Evolutionary conservation across 2,329 filamentous ascomycete genomes (phyloP).

Genomic region (Sporothrix euskadiensis): DNA sequence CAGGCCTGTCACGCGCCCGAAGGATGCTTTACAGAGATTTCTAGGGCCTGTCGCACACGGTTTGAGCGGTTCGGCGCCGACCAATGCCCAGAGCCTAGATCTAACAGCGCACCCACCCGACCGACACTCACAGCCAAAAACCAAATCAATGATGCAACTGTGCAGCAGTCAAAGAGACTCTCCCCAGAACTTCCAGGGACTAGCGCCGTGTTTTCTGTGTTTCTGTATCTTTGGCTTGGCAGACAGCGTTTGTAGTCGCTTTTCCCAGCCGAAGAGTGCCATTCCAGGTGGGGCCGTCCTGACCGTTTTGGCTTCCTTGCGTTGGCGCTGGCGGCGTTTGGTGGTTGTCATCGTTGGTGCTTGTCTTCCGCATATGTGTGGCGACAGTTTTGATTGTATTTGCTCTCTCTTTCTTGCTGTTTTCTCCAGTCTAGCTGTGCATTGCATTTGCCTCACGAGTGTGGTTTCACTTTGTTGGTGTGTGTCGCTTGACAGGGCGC

Average conservation of each 20-base stretch:
- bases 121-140: not conserved
- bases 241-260: not conserved
- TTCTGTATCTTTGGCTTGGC: not conserved
- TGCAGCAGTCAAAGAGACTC: not conserved
- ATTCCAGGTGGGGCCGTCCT: not conserved
- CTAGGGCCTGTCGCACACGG: no score
- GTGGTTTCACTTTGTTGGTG: not conserved
- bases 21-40: not conserved
- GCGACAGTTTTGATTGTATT: no score
- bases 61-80: not conserved
- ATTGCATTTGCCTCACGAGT: no score
- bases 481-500: not conserved
- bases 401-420: no score
- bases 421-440: no score
- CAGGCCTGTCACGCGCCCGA: not conserved
- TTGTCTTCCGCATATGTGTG: not conserved
- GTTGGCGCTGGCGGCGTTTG: not conserved
- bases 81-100: not conserved
- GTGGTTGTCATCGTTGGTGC: not conserved
- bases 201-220: no score
- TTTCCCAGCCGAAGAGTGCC: not conserved
- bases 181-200: conserved; percentile 2
- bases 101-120: not conserved
- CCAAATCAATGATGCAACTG: conserved; percentile 20
- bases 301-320: not conserved